These are phyloP conservation scores for Iberis amara DNA, from an alignment of 441 rosid genomes.

Conservation along the genomic window DNA sequence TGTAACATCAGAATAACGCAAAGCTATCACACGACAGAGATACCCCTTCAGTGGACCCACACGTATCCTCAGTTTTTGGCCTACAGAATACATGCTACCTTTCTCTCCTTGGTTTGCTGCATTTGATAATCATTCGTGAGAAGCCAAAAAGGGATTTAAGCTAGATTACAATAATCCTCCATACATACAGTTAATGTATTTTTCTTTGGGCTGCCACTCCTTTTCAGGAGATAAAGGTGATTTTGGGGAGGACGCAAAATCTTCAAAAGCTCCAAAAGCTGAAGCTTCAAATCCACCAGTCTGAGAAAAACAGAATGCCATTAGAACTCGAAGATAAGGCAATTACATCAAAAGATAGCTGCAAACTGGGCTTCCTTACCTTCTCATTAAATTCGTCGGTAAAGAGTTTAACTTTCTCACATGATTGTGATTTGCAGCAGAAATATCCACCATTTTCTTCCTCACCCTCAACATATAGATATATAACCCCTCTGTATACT, in stretches of 20 bases:
- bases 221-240: slow-evolving; percentile 63
- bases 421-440: slow-evolving; percentile 66
- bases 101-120: slow-evolving; percentile 68
- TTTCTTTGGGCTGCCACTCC: slow-evolving; percentile 68
- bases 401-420: slow-evolving; percentile 67
- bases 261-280: slow-evolving; percentile 42
- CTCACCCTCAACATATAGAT: slow-evolving; percentile 59
- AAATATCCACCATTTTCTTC: slow-evolving; percentile 76
- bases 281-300: slow-evolving; percentile 46
- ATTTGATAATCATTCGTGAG: slow-evolving; percentile 30
- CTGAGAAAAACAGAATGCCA: slow-evolving; percentile 34
- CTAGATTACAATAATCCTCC: slow-evolving; percentile 14
- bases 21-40: slow-evolving; percentile 77
- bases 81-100: slow-evolving; percentile 64
- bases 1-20: slow-evolving; percentile 72
- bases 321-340: slow-evolving; percentile 13
- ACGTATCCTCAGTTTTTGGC: slow-evolving; percentile 87
- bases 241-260: slow-evolving; percentile 63
- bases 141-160: slow-evolving; percentile 5
- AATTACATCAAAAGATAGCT: slow-evolving; percentile 5
- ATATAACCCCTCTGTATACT: slow-evolving; percentile 74
- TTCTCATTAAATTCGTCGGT: slow-evolving; percentile 43
- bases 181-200: slow-evolving; percentile 52
- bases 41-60: slow-evolving; percentile 93
- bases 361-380: slow-evolving; percentile 35